Evolutionary conservation across 306 rosid species (phyloP).

Genomic region (barrel medic (Medicago truncatula)): MtrunA17r5.0-ANR NC_053044.1:52125501-52126000

Average conservation of each 20-base stretch:
- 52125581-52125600: constrained; percentile 66
- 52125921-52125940: constrained; percentile 12
- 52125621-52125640: constrained; percentile 90
- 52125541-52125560: constrained; percentile 95
- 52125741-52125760: constrained; percentile 34
- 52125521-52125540: constrained; percentile 93
- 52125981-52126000: neutral
- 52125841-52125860: constrained; percentile 14
- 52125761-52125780: constrained; percentile 30
- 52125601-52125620: constrained; percentile 60
- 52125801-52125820: constrained; percentile 35
- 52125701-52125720: constrained; percentile 6
- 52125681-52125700: neutral
- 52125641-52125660: constrained; percentile 59
- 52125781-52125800: constrained; percentile 38
- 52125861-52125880: constrained; percentile 21
- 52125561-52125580: constrained; percentile 93
- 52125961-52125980: neutral
- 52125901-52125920: constrained; percentile 34
- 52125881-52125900: constrained; percentile 30
- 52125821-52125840: constrained; percentile 13
- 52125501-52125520: constrained; percentile 76
- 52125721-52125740: constrained; percentile 32
- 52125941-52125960: neutral
- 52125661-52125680: neutral